Percentiles rank a stretch among this genome's conserved stretches.
These are phyloP conservation scores for Aspergillus spinulosporus DNA, from an alignment of 2,329 filamentous ascomycete genomes.

Conservation along the genomic window DNA sequence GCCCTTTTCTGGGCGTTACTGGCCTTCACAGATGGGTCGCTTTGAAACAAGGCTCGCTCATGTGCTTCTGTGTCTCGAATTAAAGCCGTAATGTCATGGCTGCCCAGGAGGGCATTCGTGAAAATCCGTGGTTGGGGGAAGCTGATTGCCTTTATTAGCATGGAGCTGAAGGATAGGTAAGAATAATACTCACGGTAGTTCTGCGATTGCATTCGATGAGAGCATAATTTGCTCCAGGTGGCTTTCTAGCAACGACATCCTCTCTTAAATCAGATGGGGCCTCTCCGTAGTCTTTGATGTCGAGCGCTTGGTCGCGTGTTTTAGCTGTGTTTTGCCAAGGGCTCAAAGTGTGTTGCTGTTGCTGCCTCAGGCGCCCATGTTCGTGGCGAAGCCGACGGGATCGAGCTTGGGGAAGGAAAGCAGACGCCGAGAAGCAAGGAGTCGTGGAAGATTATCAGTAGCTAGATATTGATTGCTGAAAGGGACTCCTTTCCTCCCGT, in stretches of 20 bases:
- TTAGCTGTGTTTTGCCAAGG: slow-evolving; percentile 11
- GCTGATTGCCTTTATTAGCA: slow-evolving; percentile 46
- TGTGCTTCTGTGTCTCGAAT: slow-evolving; percentile 95
- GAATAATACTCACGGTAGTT: slow-evolving; percentile 62
- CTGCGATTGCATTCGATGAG: slow-evolving; percentile 74
- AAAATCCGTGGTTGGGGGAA: slow-evolving; percentile 93
- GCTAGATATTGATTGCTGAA: too few species aligned
- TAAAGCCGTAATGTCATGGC: slow-evolving; percentile 87
- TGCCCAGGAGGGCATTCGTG: slow-evolving; percentile 84
- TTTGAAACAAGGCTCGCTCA: slow-evolving; percentile 91
- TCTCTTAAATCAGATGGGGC: background rate
- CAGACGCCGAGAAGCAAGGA: background rate
- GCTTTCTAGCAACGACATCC: slow-evolving; percentile 67
- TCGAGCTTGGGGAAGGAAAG: background rate
- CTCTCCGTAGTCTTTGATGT: background rate
- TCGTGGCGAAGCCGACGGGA: slow-evolving; percentile 9
- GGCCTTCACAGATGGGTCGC: slow-evolving; percentile 66
- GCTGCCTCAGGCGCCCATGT: slow-evolving; percentile 17
- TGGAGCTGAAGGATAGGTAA: background rate
- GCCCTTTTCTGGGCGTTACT: slow-evolving; percentile 47
- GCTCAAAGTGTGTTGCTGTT: background rate
- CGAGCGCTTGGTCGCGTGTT: background rate
- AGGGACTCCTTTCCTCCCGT: too few species aligned
- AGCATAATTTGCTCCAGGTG: slow-evolving; percentile 76
- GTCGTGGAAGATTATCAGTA: too few species aligned